phyloP scores from a whole-genome alignment of 345 rosid species.

The Heritiera littoralis region DNA sequence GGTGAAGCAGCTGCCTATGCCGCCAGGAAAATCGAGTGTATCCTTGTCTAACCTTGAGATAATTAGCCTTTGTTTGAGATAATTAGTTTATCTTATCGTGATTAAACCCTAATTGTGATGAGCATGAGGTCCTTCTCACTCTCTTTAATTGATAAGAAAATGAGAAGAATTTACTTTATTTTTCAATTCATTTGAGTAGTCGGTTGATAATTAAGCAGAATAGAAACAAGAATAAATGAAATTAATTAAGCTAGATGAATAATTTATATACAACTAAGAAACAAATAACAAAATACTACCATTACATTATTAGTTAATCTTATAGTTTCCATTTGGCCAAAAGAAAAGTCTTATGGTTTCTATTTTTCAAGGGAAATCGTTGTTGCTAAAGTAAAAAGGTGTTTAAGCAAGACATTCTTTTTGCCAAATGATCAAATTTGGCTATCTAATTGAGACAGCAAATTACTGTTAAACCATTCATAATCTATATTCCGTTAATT shows the following conservation, averaged over 20 bases:
- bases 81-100: too few species aligned
- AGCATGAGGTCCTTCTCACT: too few species aligned
- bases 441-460: background rate
- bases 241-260: background rate
- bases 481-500: background rate
- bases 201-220: background rate
- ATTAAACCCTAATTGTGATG: too few species aligned
- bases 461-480: background rate
- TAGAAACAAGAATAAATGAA: background rate
- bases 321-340: background rate
- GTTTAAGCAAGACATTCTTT: background rate
- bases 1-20: too few species aligned
- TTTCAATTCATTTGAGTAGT: slow-evolving; percentile 8
- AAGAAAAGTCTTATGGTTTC: background rate
- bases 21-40: too few species aligned
- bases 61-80: too few species aligned
- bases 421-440: background rate
- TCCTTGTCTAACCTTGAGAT: too few species aligned
- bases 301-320: too few species aligned
- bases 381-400: background rate
- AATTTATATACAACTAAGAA: too few species aligned
- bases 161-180: background rate
- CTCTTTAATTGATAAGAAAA: background rate
- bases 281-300: background rate
- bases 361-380: background rate